These are phyloP conservation scores for Usnea hakonensis DNA, from an alignment of 495 filamentous ascomycete genomes.

Conservation along the genomic window DNA sequence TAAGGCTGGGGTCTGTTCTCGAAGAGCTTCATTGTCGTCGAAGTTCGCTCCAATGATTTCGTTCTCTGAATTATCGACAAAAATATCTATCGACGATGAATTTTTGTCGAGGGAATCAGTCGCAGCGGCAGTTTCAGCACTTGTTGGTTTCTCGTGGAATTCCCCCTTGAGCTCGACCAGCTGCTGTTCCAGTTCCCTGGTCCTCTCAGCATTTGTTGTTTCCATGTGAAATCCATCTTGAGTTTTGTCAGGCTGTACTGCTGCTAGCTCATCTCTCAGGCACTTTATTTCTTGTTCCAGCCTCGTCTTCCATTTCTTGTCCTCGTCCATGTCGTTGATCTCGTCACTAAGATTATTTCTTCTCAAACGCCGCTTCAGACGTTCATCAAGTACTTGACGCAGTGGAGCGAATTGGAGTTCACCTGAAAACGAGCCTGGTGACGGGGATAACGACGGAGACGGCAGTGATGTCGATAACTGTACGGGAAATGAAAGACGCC, in stretches of 20 bases:
- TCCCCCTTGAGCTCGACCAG: conserved; percentile 24
- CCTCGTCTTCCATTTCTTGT: conserved; percentile 41
- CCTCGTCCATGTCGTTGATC: conserved; percentile 55
- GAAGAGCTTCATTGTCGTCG: conserved; percentile 8
- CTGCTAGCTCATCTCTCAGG: conserved; percentile 45
- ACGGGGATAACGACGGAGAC: conserved; percentile 19
- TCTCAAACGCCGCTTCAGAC: conserved; percentile 63
- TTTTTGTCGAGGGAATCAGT: not conserved
- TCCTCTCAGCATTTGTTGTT: conserved; percentile 22
- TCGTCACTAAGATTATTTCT: conserved; percentile 69
- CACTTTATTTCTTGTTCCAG: conserved; percentile 46
- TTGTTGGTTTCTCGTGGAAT: conserved; percentile 14
- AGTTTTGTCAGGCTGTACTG: conserved; percentile 29
- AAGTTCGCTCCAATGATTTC: not conserved
- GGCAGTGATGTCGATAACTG: conserved; percentile 24
- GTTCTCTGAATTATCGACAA: conserved; percentile 17
- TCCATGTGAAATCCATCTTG: conserved; percentile 11
- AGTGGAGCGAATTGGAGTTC: conserved; percentile 60
- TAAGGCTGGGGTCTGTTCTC: not conserved
- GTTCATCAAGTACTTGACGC: conserved; percentile 58
- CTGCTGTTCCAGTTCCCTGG: conserved; percentile 34
- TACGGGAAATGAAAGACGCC: conserved; percentile 29
- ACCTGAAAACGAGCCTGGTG: conserved; percentile 22
- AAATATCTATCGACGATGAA: conserved; percentile 1
- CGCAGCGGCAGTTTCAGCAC: not conserved